A percentile compares a stretch with the other conserved stretches of the same genome.
phyloP scores from a whole-genome alignment of 2,329 filamentous ascomycete species.

The Helotiales sp. region DNA sequence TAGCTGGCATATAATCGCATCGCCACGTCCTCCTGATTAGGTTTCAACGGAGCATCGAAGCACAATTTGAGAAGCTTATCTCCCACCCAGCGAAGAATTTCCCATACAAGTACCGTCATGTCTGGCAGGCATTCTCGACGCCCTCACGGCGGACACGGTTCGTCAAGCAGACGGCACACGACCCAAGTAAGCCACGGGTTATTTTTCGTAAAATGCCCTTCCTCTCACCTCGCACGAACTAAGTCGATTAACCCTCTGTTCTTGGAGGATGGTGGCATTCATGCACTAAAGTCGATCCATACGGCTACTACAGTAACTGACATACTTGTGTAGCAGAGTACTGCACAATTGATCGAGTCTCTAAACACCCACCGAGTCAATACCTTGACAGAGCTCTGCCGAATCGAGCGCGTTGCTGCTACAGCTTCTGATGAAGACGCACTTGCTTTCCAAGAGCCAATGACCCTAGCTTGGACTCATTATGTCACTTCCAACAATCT shows the following conservation, averaged over 20 bases:
- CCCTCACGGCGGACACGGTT: slow-evolving; percentile 20
- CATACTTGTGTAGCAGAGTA: slow-evolving; percentile 21
- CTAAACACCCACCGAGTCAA: slow-evolving; percentile 69
- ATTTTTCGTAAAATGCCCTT: slow-evolving; percentile 30
- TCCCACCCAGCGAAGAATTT: background rate
- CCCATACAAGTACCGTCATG: slow-evolving; percentile 17
- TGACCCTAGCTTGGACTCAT: slow-evolving; percentile 70
- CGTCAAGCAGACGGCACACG: slow-evolving; percentile 20
- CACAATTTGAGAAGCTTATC: background rate
- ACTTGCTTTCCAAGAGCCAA: slow-evolving; percentile 58
- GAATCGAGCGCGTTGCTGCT: slow-evolving; percentile 67
- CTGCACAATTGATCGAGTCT: slow-evolving; percentile 58
- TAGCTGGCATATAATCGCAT: background rate
- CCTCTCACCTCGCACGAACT: background rate
- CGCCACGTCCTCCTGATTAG: slow-evolving; percentile 1
- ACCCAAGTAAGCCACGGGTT: slow-evolving; percentile 34
- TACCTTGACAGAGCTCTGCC: slow-evolving; percentile 70
- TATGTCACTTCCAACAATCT: slow-evolving; percentile 72
- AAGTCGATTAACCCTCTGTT: background rate
- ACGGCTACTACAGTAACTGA: slow-evolving; percentile 9
- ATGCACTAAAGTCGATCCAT: too few relatives aligned
- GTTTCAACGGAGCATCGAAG: background rate
- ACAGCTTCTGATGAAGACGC: slow-evolving; percentile 58
- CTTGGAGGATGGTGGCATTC: background rate
- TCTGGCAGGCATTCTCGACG: slow-evolving; percentile 23